Evolutionary conservation across 2,329 filamentous ascomycete genomes (phyloP), one percentile per base, ranked within the genome.

Genomic region (Aspergillus candidus): DNA sequence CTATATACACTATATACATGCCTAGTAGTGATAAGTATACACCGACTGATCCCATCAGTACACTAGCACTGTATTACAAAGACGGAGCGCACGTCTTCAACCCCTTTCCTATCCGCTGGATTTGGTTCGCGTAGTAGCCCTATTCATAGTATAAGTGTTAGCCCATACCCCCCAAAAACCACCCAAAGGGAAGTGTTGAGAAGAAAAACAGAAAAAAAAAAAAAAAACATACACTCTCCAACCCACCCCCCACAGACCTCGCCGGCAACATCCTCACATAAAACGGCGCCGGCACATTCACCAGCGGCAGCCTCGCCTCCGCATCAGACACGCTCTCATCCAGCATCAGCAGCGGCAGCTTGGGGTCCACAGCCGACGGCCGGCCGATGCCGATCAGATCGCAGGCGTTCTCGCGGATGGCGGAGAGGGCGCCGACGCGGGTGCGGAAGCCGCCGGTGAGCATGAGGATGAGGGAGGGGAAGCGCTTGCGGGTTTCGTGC

Each of bases 361-460:
- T 59, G 0, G 75, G 69, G 27, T 73, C 57, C 7, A 76, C 50
- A 11, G 70, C 67, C 0, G 72, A 70, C 0, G 74, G 70, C 29
- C 74, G 59, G 0, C 65, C 73, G 15, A 78, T 61, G 0, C 74
- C 74, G 14, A 78, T 65, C 54, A 77, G 49, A 46, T 78, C 70
- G 49, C 74, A 77, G 3, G 67, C 70, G 1, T 70, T 68, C 10
- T 67, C 66, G 4, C 63, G 46, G 5, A 79, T 55, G 10, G 74
- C 75, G 6, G 68, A 63, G 17, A 73, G 70, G 63, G 78, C 78
- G 2, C 72, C 76, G 0, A 59, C 57, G 3, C 74, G 64, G 0
- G 72, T 76, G 1, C 79, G 72, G 60, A 86, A 83, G 0, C 82
- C 82, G 3, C 82, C 82, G 0, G 79, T 84, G 3, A 85, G 71